Conservation (phyloP, 129 eudicot genomes). For the Saposhnikovia divaricata region DNA sequence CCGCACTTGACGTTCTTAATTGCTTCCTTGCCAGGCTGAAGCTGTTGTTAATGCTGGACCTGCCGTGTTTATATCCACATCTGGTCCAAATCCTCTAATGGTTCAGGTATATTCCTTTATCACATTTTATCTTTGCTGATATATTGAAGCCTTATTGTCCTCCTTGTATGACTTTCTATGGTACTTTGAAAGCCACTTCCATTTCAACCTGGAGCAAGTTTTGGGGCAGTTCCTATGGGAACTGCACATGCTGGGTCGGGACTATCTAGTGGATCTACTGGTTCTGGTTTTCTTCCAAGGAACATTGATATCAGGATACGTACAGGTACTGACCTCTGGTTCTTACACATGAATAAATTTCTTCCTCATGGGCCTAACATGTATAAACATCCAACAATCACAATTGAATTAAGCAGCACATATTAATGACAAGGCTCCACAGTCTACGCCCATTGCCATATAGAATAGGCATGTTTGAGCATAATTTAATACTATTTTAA, state of each 20-base stretch:
- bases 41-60: slow-evolving; percentile 84
- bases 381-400: not conserved
- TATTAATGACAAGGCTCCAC: not conserved
- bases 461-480: not conserved
- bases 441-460: not conserved
- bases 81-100: slow-evolving; percentile 87
- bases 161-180: not conserved
- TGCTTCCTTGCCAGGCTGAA: slow-evolving; percentile 37
- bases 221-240: slow-evolving; percentile 52
- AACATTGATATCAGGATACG: slow-evolving; percentile 86
- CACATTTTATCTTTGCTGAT: not conserved
- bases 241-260: slow-evolving; percentile 31
- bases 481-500: not conserved
- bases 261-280: slow-evolving; percentile 28
- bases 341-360: not conserved
- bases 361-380: not conserved
- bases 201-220: slow-evolving; percentile 65
- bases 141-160: not conserved
- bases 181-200: slow-evolving; percentile 42
- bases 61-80: slow-evolving; percentile 60
- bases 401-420: not conserved
- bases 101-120: slow-evolving; percentile 47
- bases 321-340: slow-evolving; percentile 31
- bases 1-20: not conserved
- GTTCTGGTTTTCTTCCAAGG: slow-evolving; percentile 61